Evolutionary conservation across 441 rosid species (phyloP), one percentile per base, ranked within the genome.

Genomic region (Populus hybrid): DNA sequence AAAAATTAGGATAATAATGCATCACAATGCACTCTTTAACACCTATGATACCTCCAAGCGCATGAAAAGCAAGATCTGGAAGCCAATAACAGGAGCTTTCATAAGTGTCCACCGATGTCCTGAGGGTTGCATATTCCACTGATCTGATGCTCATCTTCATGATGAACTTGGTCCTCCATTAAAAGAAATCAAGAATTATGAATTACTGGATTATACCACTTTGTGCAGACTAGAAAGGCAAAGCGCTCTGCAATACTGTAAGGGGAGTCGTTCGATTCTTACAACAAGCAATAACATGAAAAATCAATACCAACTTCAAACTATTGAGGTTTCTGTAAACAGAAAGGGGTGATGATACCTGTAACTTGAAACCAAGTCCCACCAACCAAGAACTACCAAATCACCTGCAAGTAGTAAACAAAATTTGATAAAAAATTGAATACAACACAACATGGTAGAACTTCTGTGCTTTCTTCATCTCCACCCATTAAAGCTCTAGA

Each of bases 401-500:
- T 89, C 96, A 72, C 99, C 99, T 94, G 92, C 64, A 71, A 20
- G 82, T 67, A 53, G n/a, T 21, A 12, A 63, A 73, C 2, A 7
- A 78, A 63, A 77, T 76, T 21, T 79, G 7, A 30, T 8, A 38
- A 74, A 78, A 57, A 70, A 35, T 10, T 21, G 26, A 53, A 42
- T 28, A 70, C 9, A 8, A 11, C 8, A 61, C 46, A 30, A 8
- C 32, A 73, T 24, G 14, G 50, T 34, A 76, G 20, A 8, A 16
- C 23, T 23, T 86, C 89, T 85, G 91, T 86, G 86, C 87, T 95
- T 86, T 93, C 99, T 70, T 95, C 99, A 82, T 95, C 99, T 78
- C 97, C 97, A n/a, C 94, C 95, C 97, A 95, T 90, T 73, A 93
- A 92, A 78, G 95, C 91, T 88, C 93, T 87, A 76, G 97, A 95